Evolutionary conservation across 345 rosid species (phyloP).

Genomic region (Ricinus communis): DNA sequence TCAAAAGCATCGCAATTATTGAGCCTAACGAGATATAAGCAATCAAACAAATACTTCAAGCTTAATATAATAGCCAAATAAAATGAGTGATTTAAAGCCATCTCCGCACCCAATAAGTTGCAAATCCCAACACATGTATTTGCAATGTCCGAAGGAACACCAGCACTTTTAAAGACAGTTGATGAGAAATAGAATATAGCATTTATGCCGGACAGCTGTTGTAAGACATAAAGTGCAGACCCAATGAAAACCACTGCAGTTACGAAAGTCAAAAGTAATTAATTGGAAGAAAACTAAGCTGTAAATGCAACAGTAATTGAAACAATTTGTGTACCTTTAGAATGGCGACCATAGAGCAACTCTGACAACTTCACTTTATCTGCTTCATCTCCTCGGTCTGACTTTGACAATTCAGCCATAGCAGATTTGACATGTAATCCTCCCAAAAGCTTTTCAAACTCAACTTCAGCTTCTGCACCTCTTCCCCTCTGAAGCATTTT

Average conservation of each 20-base stretch:
- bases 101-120: constrained; percentile 67
- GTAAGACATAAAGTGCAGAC: constrained; percentile 89
- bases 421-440: constrained; percentile 70
- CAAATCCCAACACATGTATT: constrained; percentile 76
- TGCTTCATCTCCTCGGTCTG: constrained; percentile 64
- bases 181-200: constrained; percentile 96
- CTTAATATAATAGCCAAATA: constrained; percentile 4
- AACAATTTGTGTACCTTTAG: constrained; percentile 47
- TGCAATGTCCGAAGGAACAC: constrained; percentile 84
- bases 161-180: constrained; percentile 83
- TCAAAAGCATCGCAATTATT: constrained; percentile 67
- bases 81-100: constrained; percentile 9
- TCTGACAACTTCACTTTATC: constrained; percentile 64
- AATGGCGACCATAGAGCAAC: constrained; percentile 67
- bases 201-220: constrained; percentile 96
- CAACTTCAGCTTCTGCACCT: constrained; percentile 80
- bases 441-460: constrained; percentile 78
- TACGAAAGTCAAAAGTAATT: constrained; percentile 37
- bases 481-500: constrained; percentile 66
- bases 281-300: constrained; percentile 24
- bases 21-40: constrained; percentile 52
- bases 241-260: constrained; percentile 98
- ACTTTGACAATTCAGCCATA: constrained; percentile 72
- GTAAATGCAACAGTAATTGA: constrained; percentile 15
- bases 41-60: constrained; percentile 20